Evolutionary conservation across 345 rosid genomes (phyloP).

Genomic region (Salix brachista): DNA sequence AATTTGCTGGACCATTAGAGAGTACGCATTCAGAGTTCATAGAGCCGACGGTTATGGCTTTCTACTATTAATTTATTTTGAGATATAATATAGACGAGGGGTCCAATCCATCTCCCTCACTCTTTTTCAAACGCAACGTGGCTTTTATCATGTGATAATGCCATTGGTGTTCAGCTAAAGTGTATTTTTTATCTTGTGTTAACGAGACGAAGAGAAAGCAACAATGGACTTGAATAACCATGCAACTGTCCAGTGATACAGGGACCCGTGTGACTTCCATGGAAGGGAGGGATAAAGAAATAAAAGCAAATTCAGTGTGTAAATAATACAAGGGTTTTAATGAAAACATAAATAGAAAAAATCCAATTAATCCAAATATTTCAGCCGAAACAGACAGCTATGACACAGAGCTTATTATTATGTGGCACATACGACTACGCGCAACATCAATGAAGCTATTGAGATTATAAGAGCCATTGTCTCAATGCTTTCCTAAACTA

Average conservation of each 20-base stretch:
- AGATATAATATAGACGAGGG: not conserved
- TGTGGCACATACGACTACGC: too few species aligned
- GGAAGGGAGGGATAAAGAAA: conserved; percentile 19
- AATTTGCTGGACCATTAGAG: not conserved
- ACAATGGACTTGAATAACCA: conserved; percentile 16
- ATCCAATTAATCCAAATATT: not conserved
- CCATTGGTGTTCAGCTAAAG: conserved; percentile 14
- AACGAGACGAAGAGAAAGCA: conserved; percentile 15
- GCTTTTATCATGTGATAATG: conserved; percentile 8
- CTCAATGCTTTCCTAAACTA: not conserved
- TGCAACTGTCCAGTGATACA: conserved; percentile 39
- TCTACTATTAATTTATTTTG: not conserved
- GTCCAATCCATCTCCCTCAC: not conserved
- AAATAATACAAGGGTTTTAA: conserved; percentile 18
- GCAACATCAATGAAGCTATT: too few species aligned
- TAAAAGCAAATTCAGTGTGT: conserved; percentile 23
- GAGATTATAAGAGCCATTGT: not conserved
- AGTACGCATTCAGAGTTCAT: not conserved
- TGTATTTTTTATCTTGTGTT: not conserved
- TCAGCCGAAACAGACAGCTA: too few species aligned
- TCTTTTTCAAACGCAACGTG: conserved; percentile 20
- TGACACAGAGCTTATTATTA: too few species aligned
- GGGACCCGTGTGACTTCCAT: conserved; percentile 58
- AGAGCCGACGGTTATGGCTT: conserved; percentile 8
- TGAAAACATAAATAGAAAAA: not conserved